Percentiles rank a stretch among this genome's conserved stretches.
Conservation (phyloP, 805 yeast species). For the Candida maesae region DNA sequence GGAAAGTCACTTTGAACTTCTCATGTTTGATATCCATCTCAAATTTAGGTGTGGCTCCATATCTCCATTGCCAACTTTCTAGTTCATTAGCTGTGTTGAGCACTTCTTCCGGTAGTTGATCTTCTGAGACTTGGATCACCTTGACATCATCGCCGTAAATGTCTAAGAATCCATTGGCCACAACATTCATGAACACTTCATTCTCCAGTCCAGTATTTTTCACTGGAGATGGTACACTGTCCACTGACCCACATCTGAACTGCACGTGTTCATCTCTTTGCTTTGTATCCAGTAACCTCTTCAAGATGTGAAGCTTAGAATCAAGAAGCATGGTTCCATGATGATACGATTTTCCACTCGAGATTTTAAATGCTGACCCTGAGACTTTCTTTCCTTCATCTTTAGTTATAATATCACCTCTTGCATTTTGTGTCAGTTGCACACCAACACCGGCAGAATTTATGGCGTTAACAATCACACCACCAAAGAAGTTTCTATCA, state of each 20-base stretch:
- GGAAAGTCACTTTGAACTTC: slow-evolving; percentile 32
- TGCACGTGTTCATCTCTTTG: slow-evolving; percentile 38
- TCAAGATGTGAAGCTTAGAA: slow-evolving; percentile 57
- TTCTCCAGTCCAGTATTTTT: slow-evolving; percentile 50
- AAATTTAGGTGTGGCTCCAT: slow-evolving; percentile 74
- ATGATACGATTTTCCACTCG: slow-evolving; percentile 79
- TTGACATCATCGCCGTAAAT: slow-evolving; percentile 26
- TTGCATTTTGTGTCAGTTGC: slow-evolving; percentile 50
- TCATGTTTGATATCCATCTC: slow-evolving; percentile 42
- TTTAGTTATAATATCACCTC: slow-evolving; percentile 73
- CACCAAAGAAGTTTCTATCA: slow-evolving; percentile 38
- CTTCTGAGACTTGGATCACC: slow-evolving; percentile 23
- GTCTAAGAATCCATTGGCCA: slow-evolving; percentile 29
- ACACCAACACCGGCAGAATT: slow-evolving; percentile 8
- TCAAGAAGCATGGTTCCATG: slow-evolving; percentile 92
- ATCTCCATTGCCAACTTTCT: slow-evolving; percentile 68
- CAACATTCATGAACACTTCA: slow-evolving; percentile 41
- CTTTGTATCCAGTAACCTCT: slow-evolving; percentile 49
- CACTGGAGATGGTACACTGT: slow-evolving; percentile 80
- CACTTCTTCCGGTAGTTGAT: slow-evolving; percentile 38
- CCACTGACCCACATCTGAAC: slow-evolving; percentile 47
- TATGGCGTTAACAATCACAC: slow-evolving; percentile 37
- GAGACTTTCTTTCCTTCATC: slow-evolving; percentile 58
- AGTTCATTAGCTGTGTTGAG: slow-evolving; percentile 38
- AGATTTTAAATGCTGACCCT: slow-evolving; percentile 89